Percentiles rank a stretch among this genome's conserved stretches.
These are phyloP conservation scores for Blastobotrys parvus DNA, from an alignment of 805 yeast species.

Conservation along the genomic window DNA sequence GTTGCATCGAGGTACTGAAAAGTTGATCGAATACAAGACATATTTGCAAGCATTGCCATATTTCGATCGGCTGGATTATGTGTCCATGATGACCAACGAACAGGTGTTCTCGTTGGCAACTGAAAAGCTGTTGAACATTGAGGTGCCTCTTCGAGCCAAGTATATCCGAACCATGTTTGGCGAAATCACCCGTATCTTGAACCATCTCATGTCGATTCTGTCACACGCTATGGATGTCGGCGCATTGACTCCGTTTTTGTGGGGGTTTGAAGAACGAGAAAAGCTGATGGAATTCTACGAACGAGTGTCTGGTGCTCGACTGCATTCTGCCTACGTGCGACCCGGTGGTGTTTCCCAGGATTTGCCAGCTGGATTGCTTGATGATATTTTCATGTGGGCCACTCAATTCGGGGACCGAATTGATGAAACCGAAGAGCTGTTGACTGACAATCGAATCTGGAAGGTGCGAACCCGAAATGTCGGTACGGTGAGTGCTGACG, in stretches of 20 bases:
- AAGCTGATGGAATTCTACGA: slow-evolving; percentile 89
- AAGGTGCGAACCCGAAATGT: slow-evolving; percentile 75
- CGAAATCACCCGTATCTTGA: slow-evolving; percentile 74
- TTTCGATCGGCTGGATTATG: slow-evolving; percentile 81
- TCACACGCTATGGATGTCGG: slow-evolving; percentile 94
- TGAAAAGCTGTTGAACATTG: slow-evolving; percentile 75
- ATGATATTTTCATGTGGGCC: slow-evolving; percentile 93
- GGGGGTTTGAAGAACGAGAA: slow-evolving; percentile 94
- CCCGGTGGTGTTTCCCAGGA: slow-evolving; percentile 92
- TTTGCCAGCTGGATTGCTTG: slow-evolving; percentile 75
- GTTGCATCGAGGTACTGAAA: slow-evolving; percentile 83
- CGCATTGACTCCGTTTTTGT: slow-evolving; percentile 84
- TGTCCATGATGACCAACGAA: slow-evolving; percentile 83
- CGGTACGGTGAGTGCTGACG: slow-evolving; percentile 78
- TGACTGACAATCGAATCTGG: slow-evolving; percentile 90
- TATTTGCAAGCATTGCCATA: slow-evolving; percentile 84
- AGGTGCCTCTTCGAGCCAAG: slow-evolving; percentile 77
- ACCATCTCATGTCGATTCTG: slow-evolving; percentile 78
- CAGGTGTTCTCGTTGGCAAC: slow-evolving; percentile 76
- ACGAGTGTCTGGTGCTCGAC: slow-evolving; percentile 83
- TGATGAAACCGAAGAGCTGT: slow-evolving; percentile 83
- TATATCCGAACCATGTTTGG: slow-evolving; percentile 81
- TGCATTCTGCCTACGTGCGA: slow-evolving; percentile 81
- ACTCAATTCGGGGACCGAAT: slow-evolving; percentile 90
- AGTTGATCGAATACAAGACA: slow-evolving; percentile 77